Conservation (phyloP, 805 yeast genomes). For the Millerago galiae region DNA sequence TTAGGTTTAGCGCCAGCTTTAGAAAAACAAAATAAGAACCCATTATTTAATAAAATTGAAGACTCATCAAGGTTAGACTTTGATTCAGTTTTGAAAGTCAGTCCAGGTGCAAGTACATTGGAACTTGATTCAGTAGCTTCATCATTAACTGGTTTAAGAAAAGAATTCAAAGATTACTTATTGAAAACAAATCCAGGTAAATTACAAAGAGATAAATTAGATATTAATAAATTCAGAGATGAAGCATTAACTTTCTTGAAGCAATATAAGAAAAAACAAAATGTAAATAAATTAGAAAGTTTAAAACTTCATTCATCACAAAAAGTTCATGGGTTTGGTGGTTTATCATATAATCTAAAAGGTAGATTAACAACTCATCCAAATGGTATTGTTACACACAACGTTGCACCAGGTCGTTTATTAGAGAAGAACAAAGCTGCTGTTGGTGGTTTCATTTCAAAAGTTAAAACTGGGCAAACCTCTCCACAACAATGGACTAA, state of each 20-base stretch:
- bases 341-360: conserved; percentile 59
- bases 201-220: conserved; percentile 23
- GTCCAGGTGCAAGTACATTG: conserved; percentile 1
- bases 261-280: conserved; percentile 8
- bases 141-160: conserved; percentile 37
- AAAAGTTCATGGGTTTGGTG: conserved; percentile 62
- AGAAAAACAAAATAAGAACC: conserved; percentile 24
- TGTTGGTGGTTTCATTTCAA: conserved; percentile 49
- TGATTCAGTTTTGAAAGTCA: conserved; percentile 14
- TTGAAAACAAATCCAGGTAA: conserved; percentile 42
- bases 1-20: conserved; percentile 37
- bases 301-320: conserved; percentile 8
- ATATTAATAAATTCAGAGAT: conserved; percentile 25
- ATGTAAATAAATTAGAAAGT: conserved; percentile 7
- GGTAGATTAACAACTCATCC: conserved; percentile 70
- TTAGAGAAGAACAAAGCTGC: conserved; percentile 32
- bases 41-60: conserved; percentile 25
- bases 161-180: conserved; percentile 50
- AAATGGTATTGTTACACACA: conserved; percentile 51
- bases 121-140: conserved; percentile 4
- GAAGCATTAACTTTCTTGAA: conserved; percentile 28
- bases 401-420: conserved; percentile 65
- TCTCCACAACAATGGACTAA: conserved; percentile 27
- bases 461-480: conserved; percentile 24
- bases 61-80: conserved; percentile 18